Conservation (phyloP, 768 basidiomycete species). For the Termitomyces sp. region DNA sequence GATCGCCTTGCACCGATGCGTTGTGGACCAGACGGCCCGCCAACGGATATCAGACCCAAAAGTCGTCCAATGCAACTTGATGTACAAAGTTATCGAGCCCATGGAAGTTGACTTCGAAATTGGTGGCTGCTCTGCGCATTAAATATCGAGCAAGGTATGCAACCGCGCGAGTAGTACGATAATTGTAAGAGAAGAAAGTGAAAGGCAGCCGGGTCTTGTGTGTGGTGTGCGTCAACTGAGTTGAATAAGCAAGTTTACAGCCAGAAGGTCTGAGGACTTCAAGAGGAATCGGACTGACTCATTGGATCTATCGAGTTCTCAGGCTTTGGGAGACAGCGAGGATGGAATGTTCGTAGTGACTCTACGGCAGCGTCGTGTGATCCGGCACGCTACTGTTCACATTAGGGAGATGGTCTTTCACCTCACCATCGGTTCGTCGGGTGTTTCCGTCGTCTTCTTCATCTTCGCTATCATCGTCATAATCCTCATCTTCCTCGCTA, state of each 20-base stretch:
- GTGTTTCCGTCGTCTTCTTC: neutral
- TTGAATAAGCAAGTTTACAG: neutral
- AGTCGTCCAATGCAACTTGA: neutral
- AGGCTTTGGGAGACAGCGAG: neutral
- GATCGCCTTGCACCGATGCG: too few species aligned
- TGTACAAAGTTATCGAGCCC: neutral
- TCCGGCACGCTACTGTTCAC: neutral
- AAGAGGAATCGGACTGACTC: neutral
- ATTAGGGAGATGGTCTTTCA: neutral
- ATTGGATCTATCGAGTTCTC: neutral
- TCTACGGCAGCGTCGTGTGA: neutral
- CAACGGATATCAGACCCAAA: neutral
- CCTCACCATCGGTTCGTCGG: neutral
- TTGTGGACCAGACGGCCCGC: neutral
- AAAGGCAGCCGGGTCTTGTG: neutral
- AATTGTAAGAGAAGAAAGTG: neutral
- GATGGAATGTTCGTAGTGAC: neutral
- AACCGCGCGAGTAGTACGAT: neutral
- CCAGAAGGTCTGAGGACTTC: neutral
- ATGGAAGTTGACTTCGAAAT: too few species aligned
- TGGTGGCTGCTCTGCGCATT: neutral
- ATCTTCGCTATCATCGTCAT: neutral
- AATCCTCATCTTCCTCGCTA: constrained; percentile 1
- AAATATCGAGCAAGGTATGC: neutral
- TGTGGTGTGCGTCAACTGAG: neutral